phyloP scores from a whole-genome alignment of 75 land plant species.

The Cunninghamia lanceolata region DNA sequence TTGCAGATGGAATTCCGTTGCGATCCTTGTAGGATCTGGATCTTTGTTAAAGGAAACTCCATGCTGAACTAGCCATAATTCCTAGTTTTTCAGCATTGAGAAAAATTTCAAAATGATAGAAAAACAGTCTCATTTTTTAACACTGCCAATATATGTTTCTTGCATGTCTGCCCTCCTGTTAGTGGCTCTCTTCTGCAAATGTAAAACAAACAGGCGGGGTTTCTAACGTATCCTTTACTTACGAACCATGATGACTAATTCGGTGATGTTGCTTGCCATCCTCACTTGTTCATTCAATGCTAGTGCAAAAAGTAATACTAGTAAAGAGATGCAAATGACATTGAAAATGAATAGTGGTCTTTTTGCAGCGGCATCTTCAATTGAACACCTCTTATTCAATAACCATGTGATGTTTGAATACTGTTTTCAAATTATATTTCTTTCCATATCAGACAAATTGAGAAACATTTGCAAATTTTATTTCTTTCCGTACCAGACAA shows the following conservation, averaged over 20 bases:
- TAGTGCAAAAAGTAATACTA: too few relatives aligned
- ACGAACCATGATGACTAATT: neutral
- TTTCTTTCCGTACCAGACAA: neutral
- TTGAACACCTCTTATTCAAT: neutral
- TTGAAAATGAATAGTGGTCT: neutral
- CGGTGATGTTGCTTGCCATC: too few relatives aligned
- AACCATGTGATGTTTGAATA: neutral
- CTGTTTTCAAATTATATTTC: neutral
- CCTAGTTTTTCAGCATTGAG: neutral
- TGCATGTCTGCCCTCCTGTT: neutral
- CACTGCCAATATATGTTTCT: neutral
- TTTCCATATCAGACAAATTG: neutral
- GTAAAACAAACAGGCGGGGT: neutral
- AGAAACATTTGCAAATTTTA: neutral
- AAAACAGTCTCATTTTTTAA: neutral
- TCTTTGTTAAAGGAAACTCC: neutral
- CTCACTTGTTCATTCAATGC: too few relatives aligned
- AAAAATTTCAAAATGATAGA: neutral
- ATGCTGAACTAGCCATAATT: neutral
- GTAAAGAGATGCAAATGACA: too few relatives aligned
- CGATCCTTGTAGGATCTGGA: neutral
- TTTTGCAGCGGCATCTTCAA: neutral
- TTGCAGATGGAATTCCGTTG: neutral
- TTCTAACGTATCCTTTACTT: neutral
- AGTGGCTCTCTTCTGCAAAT: neutral